Evolutionary conservation across 2,329 filamentous ascomycete species (phyloP), one percentile per base, ranked within the genome.

Genomic region (Curvularia spicifera): DNA sequence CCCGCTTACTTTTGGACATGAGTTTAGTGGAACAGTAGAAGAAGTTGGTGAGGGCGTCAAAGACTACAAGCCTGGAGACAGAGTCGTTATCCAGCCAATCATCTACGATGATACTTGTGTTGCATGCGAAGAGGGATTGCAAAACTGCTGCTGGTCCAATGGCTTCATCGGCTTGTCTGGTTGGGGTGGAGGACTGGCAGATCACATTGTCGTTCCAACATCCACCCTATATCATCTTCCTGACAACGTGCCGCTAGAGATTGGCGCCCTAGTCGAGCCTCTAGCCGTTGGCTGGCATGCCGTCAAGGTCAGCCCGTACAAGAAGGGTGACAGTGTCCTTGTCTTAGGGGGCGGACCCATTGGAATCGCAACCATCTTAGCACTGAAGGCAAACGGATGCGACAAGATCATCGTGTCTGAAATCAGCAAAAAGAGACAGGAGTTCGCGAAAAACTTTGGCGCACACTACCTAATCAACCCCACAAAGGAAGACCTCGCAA

Each of bases 241-340:
- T 4, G 80, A 83, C 55, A 83, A 82, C 46, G 79, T 85, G 1
- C 76, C 79, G 3, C 70, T 85, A 13, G 82, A 85, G 45, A 76
- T 84, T 24, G 82, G 78, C 58, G 83, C 83, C 0, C 75, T 85
- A 29, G 78, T 85, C 44, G 83, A 85, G 65, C 83, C 83, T 1
- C 73, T 85, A 0, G 78, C 83, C 4, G 83, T 86, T 1, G 83
- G 81, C 18, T 85, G 82, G 82, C 83, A 85, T 63, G 83, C 83
- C 2, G 81, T 85, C 33, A 80, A 81, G 46, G 77, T 81, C 51
- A 82, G 80, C 37, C 79, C 80, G 0, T 83, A 80, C 72, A 80
- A 81, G 61, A 67, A 73, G 5, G 79, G 78, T 18, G 77, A 83
- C 54, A 71, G 78, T 0, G 82, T 78, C 0, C 71, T 85, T 20